These are phyloP conservation scores for Pachysandra terminalis DNA, from an alignment of 164 flowering plant genomes.

Conservation along the genomic window DNA sequence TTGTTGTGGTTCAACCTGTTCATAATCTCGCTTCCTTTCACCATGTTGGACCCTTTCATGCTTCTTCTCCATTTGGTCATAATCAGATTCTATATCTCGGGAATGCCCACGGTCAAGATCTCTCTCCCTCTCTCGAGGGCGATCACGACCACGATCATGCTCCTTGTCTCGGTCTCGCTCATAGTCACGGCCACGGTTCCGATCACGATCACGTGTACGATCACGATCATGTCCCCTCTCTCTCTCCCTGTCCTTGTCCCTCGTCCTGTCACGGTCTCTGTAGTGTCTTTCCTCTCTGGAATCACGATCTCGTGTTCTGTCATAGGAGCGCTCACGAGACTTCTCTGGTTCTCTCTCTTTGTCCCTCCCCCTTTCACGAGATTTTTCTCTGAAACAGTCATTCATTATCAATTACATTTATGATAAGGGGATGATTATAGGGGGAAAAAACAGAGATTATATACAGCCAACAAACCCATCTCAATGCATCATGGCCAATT, in stretches of 20 bases:
- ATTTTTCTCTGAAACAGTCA: constrained; percentile 57
- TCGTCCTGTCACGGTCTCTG: constrained; percentile 70
- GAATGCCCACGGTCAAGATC: constrained; percentile 49
- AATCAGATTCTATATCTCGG: constrained; percentile 51
- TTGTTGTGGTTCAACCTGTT: constrained; percentile 43
- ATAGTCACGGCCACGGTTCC: too few relatives aligned
- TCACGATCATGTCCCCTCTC: constrained; percentile 53
- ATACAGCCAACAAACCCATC: background rate
- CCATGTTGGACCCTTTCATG: constrained; percentile 46
- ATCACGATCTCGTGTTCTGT: constrained; percentile 67
- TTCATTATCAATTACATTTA: background rate
- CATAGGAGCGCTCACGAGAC: constrained; percentile 73
- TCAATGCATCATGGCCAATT: too few relatives aligned
- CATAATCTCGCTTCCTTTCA: constrained; percentile 46
- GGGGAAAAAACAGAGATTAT: constrained; percentile 1
- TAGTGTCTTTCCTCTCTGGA: constrained; percentile 78
- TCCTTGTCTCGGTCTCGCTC: too few relatives aligned
- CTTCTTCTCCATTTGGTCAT: constrained; percentile 48
- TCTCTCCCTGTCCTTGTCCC: constrained; percentile 65
- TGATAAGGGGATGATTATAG: background rate
- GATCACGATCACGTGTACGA: constrained; percentile 46
- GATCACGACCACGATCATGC: constrained; percentile 37
- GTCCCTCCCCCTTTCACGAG: constrained; percentile 84
- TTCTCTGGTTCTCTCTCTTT: constrained; percentile 70
- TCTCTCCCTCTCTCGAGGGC: constrained; percentile 32